Conservation (phyloP, 768 basidiomycete species). For the Tephrocybe sp. region DNA sequence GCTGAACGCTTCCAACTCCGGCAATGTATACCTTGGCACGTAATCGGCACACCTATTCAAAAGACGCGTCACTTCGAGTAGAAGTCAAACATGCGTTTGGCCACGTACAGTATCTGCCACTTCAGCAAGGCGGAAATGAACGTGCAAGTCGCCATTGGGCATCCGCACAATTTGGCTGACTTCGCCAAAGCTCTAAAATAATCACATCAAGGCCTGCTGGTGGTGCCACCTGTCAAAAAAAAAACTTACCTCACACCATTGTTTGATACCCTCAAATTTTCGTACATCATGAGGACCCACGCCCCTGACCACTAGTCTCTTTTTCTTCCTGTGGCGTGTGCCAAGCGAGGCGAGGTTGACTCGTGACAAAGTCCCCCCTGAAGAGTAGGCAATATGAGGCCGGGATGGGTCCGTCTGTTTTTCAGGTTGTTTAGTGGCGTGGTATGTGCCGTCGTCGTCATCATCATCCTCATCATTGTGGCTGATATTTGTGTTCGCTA, state of each 20-base stretch:
- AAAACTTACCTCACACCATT: constrained; percentile 71
- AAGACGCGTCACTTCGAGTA: constrained; percentile 1
- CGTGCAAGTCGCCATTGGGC: constrained; percentile 77
- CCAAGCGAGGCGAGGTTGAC: constrained; percentile 39
- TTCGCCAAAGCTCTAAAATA: constrained; percentile 68
- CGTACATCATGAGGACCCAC: constrained; percentile 57
- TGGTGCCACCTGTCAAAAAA: constrained; percentile 1
- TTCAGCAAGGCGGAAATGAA: constrained; percentile 72
- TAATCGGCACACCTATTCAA: constrained; percentile 68
- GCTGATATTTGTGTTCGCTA: constrained; percentile 19
- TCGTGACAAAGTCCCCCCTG: constrained; percentile 30
- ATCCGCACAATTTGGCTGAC: constrained; percentile 69
- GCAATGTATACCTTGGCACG: constrained; percentile 73
- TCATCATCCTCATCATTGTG: constrained; percentile 23
- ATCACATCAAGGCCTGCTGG: background rate
- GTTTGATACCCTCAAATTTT: constrained; percentile 66
- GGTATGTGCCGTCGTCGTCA: constrained; percentile 26
- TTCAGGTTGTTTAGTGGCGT: constrained; percentile 4
- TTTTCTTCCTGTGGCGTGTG: constrained; percentile 48
- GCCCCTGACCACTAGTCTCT: constrained; percentile 71
- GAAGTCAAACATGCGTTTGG: background rate
- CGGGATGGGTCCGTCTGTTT: constrained; percentile 20
- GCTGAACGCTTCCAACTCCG: constrained; percentile 75
- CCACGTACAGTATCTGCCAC: constrained; percentile 76
- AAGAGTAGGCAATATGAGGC: constrained; percentile 39